phyloP scores from a whole-genome alignment of 108 stramenopile species.

The Conticribra guillardii region DNA sequence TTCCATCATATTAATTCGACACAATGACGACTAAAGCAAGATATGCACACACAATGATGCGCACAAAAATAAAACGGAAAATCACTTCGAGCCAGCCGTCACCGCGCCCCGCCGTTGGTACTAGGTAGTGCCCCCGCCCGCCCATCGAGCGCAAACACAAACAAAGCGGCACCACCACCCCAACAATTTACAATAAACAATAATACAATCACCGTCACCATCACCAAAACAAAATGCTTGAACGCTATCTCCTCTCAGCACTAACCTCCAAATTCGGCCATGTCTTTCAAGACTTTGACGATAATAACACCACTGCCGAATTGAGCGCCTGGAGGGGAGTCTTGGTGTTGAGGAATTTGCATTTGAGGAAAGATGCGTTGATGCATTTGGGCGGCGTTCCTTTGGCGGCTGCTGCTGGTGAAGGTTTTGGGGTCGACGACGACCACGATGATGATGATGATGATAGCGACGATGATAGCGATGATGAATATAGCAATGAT shows the following conservation, averaged over 20 bases:
- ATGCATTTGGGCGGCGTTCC: conserved; percentile 32
- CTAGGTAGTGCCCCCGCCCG: too few species aligned
- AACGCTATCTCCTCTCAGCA: conserved; percentile 65
- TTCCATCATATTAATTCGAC: too few species aligned
- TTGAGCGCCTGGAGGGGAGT: conserved; percentile 78
- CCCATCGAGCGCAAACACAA: too few species aligned
- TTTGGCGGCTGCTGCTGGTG: not conserved
- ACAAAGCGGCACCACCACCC: too few species aligned
- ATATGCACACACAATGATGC: too few species aligned
- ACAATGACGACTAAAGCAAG: too few species aligned
- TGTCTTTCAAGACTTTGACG: conserved; percentile 63
- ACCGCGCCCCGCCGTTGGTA: too few species aligned
- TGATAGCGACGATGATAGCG: conserved; percentile 11
- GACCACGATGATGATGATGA: not conserved
- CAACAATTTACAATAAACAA: not conserved
- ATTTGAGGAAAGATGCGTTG: conserved; percentile 56
- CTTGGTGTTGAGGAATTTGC: conserved; percentile 58
- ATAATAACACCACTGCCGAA: conserved; percentile 41
- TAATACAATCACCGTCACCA: conserved; percentile 1
- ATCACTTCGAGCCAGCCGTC: too few species aligned
- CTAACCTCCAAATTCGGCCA: conserved; percentile 71
- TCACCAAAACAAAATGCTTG: conserved; percentile 51
- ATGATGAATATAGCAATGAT: conserved; percentile 8
- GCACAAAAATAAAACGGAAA: too few species aligned
- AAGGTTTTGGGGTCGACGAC: not conserved